phyloP scores from a whole-genome alignment of 2,329 filamentous ascomycete genomes.

The Diplocarpon mali region DNA sequence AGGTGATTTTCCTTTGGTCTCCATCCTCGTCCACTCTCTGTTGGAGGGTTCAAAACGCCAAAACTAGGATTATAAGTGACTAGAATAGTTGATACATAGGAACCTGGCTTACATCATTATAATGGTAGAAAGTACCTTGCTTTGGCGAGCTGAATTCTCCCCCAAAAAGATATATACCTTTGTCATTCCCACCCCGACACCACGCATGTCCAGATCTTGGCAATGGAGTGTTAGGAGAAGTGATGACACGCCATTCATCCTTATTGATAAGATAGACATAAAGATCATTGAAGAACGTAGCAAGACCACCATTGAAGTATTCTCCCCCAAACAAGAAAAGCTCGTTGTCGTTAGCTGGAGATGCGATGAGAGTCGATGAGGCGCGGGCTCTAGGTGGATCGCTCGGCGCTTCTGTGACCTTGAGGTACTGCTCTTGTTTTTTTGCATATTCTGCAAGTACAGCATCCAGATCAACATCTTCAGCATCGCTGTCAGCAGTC shows the following conservation, averaged over 20 bases:
- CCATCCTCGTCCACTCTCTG: slow-evolving; percentile 85
- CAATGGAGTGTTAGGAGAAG: slow-evolving; percentile 80
- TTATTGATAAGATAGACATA: slow-evolving; percentile 66
- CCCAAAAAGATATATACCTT: slow-evolving; percentile 83
- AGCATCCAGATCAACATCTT: slow-evolving; percentile 86
- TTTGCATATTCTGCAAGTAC: slow-evolving; percentile 89
- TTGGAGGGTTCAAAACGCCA: slow-evolving; percentile 79
- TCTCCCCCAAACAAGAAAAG: slow-evolving; percentile 89
- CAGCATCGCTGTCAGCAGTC: slow-evolving; percentile 81
- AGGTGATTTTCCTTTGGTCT: slow-evolving; percentile 65
- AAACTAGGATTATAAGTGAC: slow-evolving; percentile 38
- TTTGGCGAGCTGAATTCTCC: slow-evolving; percentile 96
- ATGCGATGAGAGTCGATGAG: slow-evolving; percentile 73
- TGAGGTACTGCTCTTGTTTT: slow-evolving; percentile 87
- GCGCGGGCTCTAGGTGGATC: slow-evolving; percentile 68
- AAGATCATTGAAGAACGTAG: slow-evolving; percentile 58
- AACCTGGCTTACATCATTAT: slow-evolving; percentile 56
- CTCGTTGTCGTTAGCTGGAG: slow-evolving; percentile 76
- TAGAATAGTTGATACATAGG: neutral
- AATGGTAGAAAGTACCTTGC: slow-evolving; percentile 97
- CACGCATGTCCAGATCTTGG: slow-evolving; percentile 90
- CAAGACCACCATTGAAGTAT: slow-evolving; percentile 85
- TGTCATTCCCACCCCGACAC: slow-evolving; percentile 75
- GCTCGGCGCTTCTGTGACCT: slow-evolving; percentile 72
- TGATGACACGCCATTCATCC: slow-evolving; percentile 85